phyloP scores from a whole-genome alignment of 2,329 filamentous ascomycete genomes.

The Exophiala aquamarina region DNA sequence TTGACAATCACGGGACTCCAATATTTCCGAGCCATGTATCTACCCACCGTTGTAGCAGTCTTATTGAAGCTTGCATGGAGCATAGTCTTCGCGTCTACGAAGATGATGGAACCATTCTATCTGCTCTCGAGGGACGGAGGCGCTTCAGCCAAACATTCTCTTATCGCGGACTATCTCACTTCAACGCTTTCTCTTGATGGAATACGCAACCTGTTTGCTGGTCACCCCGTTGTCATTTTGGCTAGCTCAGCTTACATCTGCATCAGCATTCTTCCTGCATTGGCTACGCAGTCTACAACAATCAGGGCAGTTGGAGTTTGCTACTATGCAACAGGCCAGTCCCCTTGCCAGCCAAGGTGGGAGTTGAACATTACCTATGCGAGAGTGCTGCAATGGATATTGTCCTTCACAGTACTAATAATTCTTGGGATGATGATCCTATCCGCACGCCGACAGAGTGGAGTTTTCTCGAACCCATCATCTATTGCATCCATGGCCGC shows the following conservation, averaged over 20 bases:
- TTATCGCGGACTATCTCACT: slow-evolving; percentile 18
- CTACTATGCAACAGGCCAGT: background rate
- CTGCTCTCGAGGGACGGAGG: slow-evolving; percentile 14
- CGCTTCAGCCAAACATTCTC: slow-evolving; percentile 12
- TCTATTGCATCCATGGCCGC: slow-evolving; percentile 17
- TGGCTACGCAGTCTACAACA: slow-evolving; percentile 14
- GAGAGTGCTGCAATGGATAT: slow-evolving; percentile 6
- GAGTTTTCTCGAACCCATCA: slow-evolving; percentile 18
- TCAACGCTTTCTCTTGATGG: background rate
- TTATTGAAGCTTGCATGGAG: slow-evolving; percentile 13
- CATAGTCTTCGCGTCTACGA: slow-evolving; percentile 11
- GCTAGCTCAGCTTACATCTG: slow-evolving; percentile 5
- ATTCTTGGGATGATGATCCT: slow-evolving; percentile 13
- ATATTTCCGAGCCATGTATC: slow-evolving; percentile 19
- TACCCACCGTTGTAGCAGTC: slow-evolving; percentile 15
- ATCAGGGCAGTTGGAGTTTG: slow-evolving; percentile 13
- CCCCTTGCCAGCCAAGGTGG: slow-evolving; percentile 17
- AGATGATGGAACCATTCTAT: slow-evolving; percentile 24
- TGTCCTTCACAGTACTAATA: slow-evolving; percentile 9
- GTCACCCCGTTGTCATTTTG: slow-evolving; percentile 13
- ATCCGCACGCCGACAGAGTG: slow-evolving; percentile 6
- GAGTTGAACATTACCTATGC: slow-evolving; percentile 11
- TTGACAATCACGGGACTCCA: slow-evolving; percentile 1
- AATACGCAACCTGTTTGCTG: slow-evolving; percentile 5
- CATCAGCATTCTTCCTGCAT: slow-evolving; percentile 7